Base-by-base conservation (phyloP, 2,329 filamentous ascomycete genomes). In the Alternaria sp. region DNA sequence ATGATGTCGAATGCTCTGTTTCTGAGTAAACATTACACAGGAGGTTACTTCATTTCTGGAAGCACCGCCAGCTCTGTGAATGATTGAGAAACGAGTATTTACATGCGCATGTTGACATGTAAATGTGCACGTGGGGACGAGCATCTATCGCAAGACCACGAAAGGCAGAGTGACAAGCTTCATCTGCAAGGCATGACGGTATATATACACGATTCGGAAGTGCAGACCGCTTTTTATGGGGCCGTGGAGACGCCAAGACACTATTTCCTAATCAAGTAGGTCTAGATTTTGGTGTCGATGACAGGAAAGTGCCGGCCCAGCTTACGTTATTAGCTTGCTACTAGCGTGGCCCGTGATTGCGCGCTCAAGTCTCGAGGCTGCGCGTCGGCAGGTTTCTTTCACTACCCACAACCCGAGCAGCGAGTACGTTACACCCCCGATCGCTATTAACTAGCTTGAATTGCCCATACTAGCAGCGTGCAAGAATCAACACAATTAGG, bases 351-450 rank as follows among this genome's bases (percentile, higher is more conserved):
- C 45, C 63, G 66, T 68, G 65, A 69, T 52, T 14, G 46, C 68
- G 68, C 65, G 67, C 46, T 24, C 41, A 60, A 49, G 37, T 65
- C 54, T 57, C 37, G 5, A 52, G 37, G 51, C 37, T 45, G 42
- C 62, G 61, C 63, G 60, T 58, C 62, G 29, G 48, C 51, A 45
- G 36, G 58, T 55, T 62, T 58, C 60, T 63, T 61, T 60, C 48
- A 56, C 46, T 62, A 69, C 61, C 67, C 66, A 66, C 57, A 65
- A 69, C 62, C 64, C 64, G 64, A 66, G 65, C 67, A 66, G 63
- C 69, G 63, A 68, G 69, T 72, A 70, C 56, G 69, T 69, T 69
- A 34, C 36, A 37, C 29, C 24, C 24, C 28, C 21, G 9, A 23
- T 26, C 23, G 10, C 36, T 40, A 28, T n/a, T 41, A 42, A 29